Base-by-base conservation (phyloP, 768 basidiomycete species). In the Phlegmacium glaucopus region DNA sequence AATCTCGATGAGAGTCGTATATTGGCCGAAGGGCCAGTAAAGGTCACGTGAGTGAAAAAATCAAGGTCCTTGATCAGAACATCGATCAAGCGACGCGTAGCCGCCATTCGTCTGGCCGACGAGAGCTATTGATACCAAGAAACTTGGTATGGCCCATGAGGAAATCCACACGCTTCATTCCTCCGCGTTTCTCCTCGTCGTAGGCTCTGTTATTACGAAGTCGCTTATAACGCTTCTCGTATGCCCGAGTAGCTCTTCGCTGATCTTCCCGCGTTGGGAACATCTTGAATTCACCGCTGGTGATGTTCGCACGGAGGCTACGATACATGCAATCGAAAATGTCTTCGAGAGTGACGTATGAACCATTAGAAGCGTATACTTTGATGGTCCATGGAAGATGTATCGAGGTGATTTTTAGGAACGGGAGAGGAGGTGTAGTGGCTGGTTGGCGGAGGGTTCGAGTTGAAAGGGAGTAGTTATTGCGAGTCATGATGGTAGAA, bases 81-180 rank as follows among this genome's bases (percentile, higher is more conserved):
- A 22, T 22, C 2, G 22, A 22, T 22, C 22, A 22, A 22, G 22
- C 22, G 22, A 22, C 22, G 22, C 22, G 22, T 22, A 50, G 49
- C 29, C 47, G 41, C 45, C 45, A 51, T 38, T 47, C 50, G 15
- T 47, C 39, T 17, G 40, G 30, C 11, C 50, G 30, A 27, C 36
- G 30, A 8, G 25, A 18, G 32, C 30, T 32, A 41, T 50, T 58
- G 17, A 81, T 56, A n/a, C 77, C 76, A 55, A 68, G 57, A 66
- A 81, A 79, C 30, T 58, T 62, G 1, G 65, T 72, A 9, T 59
- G 62, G 4, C 69, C 74, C 57, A 73, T 67, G 42, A 84, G 63
- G 56, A 82, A 82, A 59, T 85, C 83, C 3, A 84, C 72, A 44
- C 82, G 69, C 57, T 75, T 78, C 51, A 83, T 67, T 0, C 79